A percentile compares a stretch with the other conserved stretches of the same genome.
phyloP scores from a whole-genome alignment of 345 rosid species.

The Eucalyptus marginata region DNA sequence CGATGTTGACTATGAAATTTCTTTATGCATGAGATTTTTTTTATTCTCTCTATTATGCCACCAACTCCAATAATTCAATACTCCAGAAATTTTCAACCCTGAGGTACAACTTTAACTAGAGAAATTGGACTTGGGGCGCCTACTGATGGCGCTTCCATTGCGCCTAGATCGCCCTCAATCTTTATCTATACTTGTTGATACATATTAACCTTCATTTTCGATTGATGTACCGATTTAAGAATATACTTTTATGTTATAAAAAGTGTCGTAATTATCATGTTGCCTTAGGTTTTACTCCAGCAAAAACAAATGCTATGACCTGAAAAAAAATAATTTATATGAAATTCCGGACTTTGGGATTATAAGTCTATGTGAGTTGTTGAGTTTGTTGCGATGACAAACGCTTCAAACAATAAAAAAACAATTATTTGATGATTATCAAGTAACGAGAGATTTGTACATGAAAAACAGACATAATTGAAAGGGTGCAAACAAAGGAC shows the following conservation, averaged over 20 bases:
- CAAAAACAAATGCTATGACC: not conserved
- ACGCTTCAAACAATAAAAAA: not conserved
- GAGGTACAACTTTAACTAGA: not conserved
- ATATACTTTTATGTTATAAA: not conserved
- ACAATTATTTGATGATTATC: not conserved
- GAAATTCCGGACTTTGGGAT: not conserved
- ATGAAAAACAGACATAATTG: not conserved
- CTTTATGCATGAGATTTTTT: not conserved
- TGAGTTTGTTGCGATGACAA: not conserved
- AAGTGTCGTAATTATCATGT: not conserved
- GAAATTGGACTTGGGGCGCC: not conserved
- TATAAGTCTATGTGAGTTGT: accelerated
- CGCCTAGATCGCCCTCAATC: not conserved
- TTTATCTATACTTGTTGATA: not conserved
- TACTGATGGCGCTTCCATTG: not conserved
- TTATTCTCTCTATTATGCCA: not conserved
- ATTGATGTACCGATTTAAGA: not conserved
- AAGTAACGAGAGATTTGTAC: not conserved
- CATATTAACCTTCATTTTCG: not conserved
- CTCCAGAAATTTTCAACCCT: not conserved
- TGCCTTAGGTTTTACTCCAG: not conserved
- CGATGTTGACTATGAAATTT: not conserved
- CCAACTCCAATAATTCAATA: not conserved
- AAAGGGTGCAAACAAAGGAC: not conserved
- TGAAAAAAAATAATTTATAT: not conserved